Evolutionary conservation across 2,329 filamentous ascomycete species (phyloP).

Genomic region (Zopfia rhizophila): DNA sequence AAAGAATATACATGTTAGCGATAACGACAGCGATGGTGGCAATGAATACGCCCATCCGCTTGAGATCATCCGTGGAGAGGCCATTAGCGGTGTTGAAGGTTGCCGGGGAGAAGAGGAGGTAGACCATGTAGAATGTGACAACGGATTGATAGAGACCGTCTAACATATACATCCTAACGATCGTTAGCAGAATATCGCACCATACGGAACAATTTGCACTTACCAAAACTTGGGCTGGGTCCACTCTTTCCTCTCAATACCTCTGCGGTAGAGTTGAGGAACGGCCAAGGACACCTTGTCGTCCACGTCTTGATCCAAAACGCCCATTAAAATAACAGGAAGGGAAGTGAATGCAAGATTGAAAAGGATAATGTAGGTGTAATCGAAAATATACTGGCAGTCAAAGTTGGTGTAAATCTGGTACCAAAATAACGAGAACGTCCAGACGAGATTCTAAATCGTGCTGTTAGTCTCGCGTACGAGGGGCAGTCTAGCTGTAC

Average conservation of each 20-base stretch:
- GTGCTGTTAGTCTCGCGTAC: constrained; percentile 33
- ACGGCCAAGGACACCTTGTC: constrained; percentile 94
- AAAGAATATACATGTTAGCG: constrained; percentile 92
- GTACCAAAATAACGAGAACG: constrained; percentile 96
- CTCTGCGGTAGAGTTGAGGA: constrained; percentile 92
- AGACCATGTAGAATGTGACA: constrained; percentile 93
- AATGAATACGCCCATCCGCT: constrained; percentile 87
- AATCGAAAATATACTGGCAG: constrained; percentile 96
- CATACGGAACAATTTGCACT: constrained; percentile 43
- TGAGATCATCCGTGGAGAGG: constrained; percentile 79
- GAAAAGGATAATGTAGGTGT: constrained; percentile 96
- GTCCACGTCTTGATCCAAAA: constrained; percentile 95
- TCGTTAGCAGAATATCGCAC: constrained; percentile 25
- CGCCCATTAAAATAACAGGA: constrained; percentile 93
- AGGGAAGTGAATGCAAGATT: constrained; percentile 97
- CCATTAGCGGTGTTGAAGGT: constrained; percentile 78
- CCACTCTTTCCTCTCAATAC: constrained; percentile 97
- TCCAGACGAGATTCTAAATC: constrained; percentile 90
- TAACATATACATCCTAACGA: constrained; percentile 78
- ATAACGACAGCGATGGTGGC: constrained; percentile 84
- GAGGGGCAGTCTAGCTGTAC: constrained; percentile 19
- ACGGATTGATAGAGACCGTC: constrained; percentile 96
- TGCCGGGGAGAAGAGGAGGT: constrained; percentile 77
- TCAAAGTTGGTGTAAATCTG: constrained; percentile 96
- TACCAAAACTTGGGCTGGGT: constrained; percentile 97